phyloP scores from a whole-genome alignment of 257 asterid genomes.

The Avicennia marina region DNA sequence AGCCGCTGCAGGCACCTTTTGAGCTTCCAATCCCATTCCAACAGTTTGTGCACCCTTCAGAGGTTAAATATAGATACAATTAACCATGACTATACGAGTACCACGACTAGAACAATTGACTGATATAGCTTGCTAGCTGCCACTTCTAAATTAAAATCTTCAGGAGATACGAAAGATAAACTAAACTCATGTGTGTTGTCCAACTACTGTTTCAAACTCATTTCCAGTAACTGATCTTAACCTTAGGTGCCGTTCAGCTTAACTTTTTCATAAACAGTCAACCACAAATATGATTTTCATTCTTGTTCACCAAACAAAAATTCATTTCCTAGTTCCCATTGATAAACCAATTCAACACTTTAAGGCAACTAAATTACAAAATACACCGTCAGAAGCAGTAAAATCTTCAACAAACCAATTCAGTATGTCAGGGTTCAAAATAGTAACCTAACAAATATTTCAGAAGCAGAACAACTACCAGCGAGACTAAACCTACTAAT shows the following conservation, averaged over 20 bases:
- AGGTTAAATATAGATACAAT: slow-evolving; percentile 17
- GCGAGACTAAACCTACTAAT: too few relatives aligned
- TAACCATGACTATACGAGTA: neutral
- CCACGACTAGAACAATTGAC: neutral
- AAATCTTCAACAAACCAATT: too few relatives aligned
- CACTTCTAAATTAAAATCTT: slow-evolving; percentile 5
- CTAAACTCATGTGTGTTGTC: neutral
- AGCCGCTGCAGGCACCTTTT: slow-evolving; percentile 92
- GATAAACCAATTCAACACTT: too few relatives aligned
- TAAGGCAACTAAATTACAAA: too few relatives aligned
- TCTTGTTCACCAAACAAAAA: too few relatives aligned
- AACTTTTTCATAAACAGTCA: neutral
- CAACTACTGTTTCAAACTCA: slow-evolving; percentile 1
- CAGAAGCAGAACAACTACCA: too few relatives aligned
- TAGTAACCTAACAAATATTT: too few relatives aligned
- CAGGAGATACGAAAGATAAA: slow-evolving; percentile 1
- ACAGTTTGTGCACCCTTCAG: slow-evolving; percentile 96
- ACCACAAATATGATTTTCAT: too few relatives aligned
- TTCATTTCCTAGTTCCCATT: too few relatives aligned
- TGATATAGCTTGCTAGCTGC: slow-evolving; percentile 1
- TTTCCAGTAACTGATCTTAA: neutral
- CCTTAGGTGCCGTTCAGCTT: slow-evolving; percentile 1
- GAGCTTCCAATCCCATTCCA: slow-evolving; percentile 97
- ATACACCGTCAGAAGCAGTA: too few relatives aligned
- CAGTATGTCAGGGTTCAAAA: too few relatives aligned